These are phyloP conservation scores for Saccharomycopsis oosterbeekiorum DNA, from an alignment of 805 yeast genomes.

Conservation along the genomic window DNA sequence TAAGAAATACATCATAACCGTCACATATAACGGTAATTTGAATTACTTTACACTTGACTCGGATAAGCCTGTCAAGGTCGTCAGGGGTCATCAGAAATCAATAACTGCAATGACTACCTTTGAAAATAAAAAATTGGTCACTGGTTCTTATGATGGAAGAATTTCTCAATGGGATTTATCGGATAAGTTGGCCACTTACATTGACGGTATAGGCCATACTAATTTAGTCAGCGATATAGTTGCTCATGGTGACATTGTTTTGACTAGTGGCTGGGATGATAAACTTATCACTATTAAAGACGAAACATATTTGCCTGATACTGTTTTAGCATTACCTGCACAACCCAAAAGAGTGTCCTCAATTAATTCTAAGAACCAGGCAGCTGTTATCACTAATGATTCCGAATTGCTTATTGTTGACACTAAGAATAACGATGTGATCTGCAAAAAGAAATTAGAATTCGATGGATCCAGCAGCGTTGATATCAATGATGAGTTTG, in stretches of 20 bases:
- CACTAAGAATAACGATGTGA: constrained; percentile 13
- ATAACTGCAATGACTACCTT: constrained; percentile 48
- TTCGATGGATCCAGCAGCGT: constrained; percentile 36
- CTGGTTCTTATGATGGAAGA: constrained; percentile 82
- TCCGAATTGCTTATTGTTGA: constrained; percentile 29
- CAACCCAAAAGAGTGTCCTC: constrained; percentile 44
- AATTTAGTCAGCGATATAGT: constrained; percentile 54
- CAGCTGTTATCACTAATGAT: constrained; percentile 38
- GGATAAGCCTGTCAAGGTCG: constrained; percentile 26
- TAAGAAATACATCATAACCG: constrained; percentile 47
- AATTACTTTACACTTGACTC: constrained; percentile 42
- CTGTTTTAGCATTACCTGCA: constrained; percentile 25
- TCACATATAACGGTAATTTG: constrained; percentile 65
- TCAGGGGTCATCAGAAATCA: constrained; percentile 76
- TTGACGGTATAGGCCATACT: constrained; percentile 41
- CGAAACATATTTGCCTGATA: constrained; percentile 24
- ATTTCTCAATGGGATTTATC: constrained; percentile 48
- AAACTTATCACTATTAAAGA: constrained; percentile 32
- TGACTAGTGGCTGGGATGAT: constrained; percentile 87
- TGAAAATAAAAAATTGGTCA: constrained; percentile 27
- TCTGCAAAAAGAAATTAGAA: constrained; percentile 25
- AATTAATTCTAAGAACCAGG: constrained; percentile 23
- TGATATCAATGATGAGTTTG: constrained; percentile 32
- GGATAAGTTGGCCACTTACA: constrained; percentile 28
- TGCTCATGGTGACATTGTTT: constrained; percentile 22